A percentile compares a stretch with the other conserved stretches of the same genome.
These are phyloP conservation scores for Stylosanthes scabra DNA, from an alignment of 331 rosid genomes.

Conservation along the genomic window DNA sequence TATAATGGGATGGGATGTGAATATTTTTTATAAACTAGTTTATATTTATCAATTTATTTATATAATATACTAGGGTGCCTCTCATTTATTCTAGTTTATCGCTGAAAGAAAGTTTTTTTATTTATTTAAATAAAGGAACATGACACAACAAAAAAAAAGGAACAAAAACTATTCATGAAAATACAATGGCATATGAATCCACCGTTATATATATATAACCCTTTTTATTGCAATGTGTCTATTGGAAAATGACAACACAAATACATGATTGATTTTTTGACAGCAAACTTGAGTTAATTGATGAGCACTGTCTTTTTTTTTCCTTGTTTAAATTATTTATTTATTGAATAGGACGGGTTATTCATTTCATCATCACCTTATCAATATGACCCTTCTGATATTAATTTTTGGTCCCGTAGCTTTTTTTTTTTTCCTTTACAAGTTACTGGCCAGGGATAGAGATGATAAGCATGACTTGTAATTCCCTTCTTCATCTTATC, in stretches of 20 bases:
- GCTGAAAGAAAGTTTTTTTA: no score
- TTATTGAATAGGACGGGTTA: no score
- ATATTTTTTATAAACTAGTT: no score
- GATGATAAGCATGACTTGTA: slow-evolving; percentile 23
- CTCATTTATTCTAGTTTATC: no score
- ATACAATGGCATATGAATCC: slow-evolving; percentile 24
- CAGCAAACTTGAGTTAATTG: neutral
- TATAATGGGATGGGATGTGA: no score
- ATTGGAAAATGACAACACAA: slow-evolving; percentile 10
- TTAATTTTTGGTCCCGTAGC: slow-evolving; percentile 22
- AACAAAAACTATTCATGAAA: slow-evolving; percentile 36
- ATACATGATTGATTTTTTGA: neutral
- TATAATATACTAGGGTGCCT: no score
- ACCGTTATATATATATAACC: neutral
- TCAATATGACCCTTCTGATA: neutral
- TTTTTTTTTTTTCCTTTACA: neutral
- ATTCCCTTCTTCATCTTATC: slow-evolving; percentile 7
- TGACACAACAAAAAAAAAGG: neutral
- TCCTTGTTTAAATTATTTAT: neutral
- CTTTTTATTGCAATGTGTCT: slow-evolving; percentile 7
- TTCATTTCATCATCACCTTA: neutral
- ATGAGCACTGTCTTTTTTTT: slow-evolving; percentile 14
- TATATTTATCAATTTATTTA: no score
- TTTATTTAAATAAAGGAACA: no score
- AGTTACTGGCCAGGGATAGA: neutral